Conservation (phyloP, 2,329 filamentous ascomycete species). For the Monilinia fructicola region DNA sequence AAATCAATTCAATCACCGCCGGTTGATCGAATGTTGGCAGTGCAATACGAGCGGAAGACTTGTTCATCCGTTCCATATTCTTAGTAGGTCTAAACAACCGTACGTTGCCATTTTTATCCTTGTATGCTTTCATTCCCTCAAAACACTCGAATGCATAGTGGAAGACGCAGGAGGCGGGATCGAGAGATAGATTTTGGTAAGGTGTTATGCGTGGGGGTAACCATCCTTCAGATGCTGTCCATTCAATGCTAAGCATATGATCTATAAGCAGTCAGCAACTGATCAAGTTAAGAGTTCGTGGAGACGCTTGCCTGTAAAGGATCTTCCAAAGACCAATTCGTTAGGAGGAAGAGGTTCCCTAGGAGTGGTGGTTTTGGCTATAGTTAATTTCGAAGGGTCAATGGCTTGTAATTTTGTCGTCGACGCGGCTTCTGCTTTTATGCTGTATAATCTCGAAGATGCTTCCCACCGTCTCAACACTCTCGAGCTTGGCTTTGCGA, state of each 20-base stretch:
- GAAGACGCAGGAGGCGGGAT: constrained; percentile 94
- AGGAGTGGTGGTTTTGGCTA: constrained; percentile 73
- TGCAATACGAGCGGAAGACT: constrained; percentile 86
- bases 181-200: constrained; percentile 95
- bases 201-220: constrained; percentile 77
- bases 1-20: constrained; percentile 77
- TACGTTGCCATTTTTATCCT: constrained; percentile 73
- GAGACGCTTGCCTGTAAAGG: constrained; percentile 72
- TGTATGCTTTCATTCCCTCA: constrained; percentile 99
- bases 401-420: constrained; percentile 60
- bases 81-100: constrained; percentile 90
- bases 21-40: constrained; percentile 79
- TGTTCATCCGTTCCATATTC: constrained; percentile 96
- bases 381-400: constrained; percentile 72
- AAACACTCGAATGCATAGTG: constrained; percentile 99
- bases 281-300: background rate
- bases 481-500: constrained; percentile 39
- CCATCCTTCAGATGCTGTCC: constrained; percentile 78
- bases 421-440: constrained; percentile 42
- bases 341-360: constrained; percentile 72
- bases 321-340: constrained; percentile 84
- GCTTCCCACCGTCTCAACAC: constrained; percentile 41
- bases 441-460: constrained; percentile 50
- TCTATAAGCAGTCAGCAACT: constrained; percentile 53
- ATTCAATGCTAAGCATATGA: constrained; percentile 95